phyloP scores from a whole-genome alignment of 73 alveolate genomes.

The Tetrahymena malaccensis region DNA sequence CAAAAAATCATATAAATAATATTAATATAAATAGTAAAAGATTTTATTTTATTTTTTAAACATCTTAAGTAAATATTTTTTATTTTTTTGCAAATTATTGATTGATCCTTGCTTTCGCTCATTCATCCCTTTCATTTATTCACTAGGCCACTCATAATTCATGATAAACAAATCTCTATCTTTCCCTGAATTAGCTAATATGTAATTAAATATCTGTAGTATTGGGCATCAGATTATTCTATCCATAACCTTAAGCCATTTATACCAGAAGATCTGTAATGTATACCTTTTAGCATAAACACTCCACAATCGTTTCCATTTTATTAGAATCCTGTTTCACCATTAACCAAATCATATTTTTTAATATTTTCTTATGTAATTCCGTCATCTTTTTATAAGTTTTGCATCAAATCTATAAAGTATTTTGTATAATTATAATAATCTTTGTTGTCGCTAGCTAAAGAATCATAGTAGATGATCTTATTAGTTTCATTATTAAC shows the following conservation, averaged over 20 bases:
- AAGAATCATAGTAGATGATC: neutral
- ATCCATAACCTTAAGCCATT: neutral
- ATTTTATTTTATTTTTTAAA: too few relatives aligned
- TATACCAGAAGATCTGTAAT: neutral
- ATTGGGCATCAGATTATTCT: neutral
- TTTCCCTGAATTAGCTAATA: neutral
- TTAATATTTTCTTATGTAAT: neutral
- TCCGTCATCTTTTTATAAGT: neutral
- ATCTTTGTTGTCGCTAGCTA: neutral
- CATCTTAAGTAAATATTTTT: neutral
- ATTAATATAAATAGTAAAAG: too few relatives aligned
- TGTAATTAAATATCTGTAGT: neutral
- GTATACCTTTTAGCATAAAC: neutral
- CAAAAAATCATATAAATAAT: too few relatives aligned
- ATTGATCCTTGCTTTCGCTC: too few relatives aligned
- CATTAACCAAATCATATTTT: neutral
- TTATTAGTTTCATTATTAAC: neutral
- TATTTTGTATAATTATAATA: neutral
- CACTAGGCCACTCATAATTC: too few relatives aligned
- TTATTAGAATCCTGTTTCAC: neutral
- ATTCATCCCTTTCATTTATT: too few relatives aligned
- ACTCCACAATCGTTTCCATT: neutral
- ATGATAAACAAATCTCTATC: neutral
- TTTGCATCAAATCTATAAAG: neutral
- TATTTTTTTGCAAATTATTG: neutral